Percentiles rank a stretch among this genome's conserved stretches.
phyloP scores from a whole-genome alignment of 495 filamentous ascomycete genomes.

The Talaromyces proteolyticus region DNA sequence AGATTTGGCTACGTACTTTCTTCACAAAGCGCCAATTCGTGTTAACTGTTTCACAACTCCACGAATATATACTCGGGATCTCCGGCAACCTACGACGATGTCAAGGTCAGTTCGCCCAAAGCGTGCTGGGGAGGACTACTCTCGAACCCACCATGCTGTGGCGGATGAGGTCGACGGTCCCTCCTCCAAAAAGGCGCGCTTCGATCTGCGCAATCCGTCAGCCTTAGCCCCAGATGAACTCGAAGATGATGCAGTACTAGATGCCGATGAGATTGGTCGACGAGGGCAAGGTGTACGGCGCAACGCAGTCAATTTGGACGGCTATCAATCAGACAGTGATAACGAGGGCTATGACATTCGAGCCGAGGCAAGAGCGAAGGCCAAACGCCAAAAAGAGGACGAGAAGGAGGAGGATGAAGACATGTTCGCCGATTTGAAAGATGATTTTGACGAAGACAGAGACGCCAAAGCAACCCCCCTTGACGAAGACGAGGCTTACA shows the following conservation, averaged over 20 bases:
- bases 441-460: conserved; percentile 51
- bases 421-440: conserved; percentile 82
- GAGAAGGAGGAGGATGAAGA: conserved; percentile 56
- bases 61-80: neutral
- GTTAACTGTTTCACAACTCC: conserved; percentile 2
- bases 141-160: conserved; percentile 61
- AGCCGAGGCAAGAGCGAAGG: conserved; percentile 52
- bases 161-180: conserved; percentile 40
- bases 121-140: conserved; percentile 72
- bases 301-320: conserved; percentile 89
- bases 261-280: conserved; percentile 90
- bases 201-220: conserved; percentile 92
- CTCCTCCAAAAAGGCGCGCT: conserved; percentile 77
- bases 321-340: conserved; percentile 92
- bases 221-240: conserved; percentile 72
- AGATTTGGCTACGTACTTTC: no score
- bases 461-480: conserved; percentile 34
- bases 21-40: conserved; percentile 19
- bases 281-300: conserved; percentile 73
- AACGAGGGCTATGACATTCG: conserved; percentile 81
- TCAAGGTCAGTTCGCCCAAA: conserved; percentile 59
- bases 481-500: conserved; percentile 34
- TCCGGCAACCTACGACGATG: neutral
- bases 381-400: conserved; percentile 37
- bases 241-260: conserved; percentile 76